Evolutionary conservation across 768 basidiomycete species (phyloP), one percentile per base, ranked within the genome.

Genomic region (Plicaturopsis crispa): DNA sequence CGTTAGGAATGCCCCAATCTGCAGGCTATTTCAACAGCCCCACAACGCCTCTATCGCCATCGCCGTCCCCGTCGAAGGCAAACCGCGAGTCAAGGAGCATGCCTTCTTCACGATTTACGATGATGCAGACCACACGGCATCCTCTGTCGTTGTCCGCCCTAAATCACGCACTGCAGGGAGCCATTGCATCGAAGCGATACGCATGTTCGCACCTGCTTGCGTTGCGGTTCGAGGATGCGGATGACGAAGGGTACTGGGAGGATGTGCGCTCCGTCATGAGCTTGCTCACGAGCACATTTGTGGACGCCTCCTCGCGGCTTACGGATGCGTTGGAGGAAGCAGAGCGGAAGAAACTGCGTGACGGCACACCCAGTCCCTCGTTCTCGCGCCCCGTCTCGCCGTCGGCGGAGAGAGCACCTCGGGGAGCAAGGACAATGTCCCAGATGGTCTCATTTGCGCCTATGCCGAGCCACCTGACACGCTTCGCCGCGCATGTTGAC

Each of bases 201-300:
- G 73, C 86, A 1, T 85, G 82, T 40, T 72, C 87, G 2, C 84
- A 91, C 53, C 66, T 91, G 3, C 67, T 91, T 3, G 87, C 87
- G 4, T 56, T 91, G 35, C 70, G 88, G 2, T 91, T 91, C 52
- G 66, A 61, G 58, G 79, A 80, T 33, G 76, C 75, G 34, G 83
- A 80, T 23, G 83, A 85, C 45, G 79, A 80, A 36, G 65, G 69
- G 4, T 91, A 91, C 48, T 91, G 87, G 87, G 87, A 89, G 48
- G 80, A 89, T 48, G 85, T 85, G 20, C 71, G 81, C 11, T 75
- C 79, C 19, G 75, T 91, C 35, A 80, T 88, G 68, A 67, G 65
- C 10, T 54, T 90, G 10, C 56, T 90, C 43, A 81, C 80, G 6
- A 77, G 68, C 28, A 70, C 84, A 6, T 66, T 90, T 23, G 65